These are phyloP conservation scores for Wickerhamiella lipophila DNA, from an alignment of 805 yeast species.

Conservation along the genomic window DNA sequence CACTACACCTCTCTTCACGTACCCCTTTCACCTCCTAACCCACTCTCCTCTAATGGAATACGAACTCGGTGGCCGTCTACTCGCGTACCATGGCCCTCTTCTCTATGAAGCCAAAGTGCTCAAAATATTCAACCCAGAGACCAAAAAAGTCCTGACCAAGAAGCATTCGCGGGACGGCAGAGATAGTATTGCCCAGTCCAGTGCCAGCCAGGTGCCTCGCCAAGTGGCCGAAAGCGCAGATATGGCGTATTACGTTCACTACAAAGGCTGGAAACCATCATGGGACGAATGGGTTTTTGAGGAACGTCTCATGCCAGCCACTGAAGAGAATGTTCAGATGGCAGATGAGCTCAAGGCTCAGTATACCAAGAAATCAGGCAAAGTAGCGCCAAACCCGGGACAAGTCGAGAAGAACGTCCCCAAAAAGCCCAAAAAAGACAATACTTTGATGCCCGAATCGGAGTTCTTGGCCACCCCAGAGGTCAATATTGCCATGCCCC, in stretches of 20 bases:
- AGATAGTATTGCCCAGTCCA: constrained; percentile 4
- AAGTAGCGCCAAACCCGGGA: constrained; percentile 13
- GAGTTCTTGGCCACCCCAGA: constrained; percentile 34
- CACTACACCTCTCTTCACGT: not conserved
- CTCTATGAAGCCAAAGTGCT: constrained; percentile 78
- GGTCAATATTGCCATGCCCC: constrained; percentile 48
- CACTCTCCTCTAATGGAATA: constrained; percentile 1
- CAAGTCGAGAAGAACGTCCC: not conserved
- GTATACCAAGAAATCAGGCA: constrained; percentile 12
- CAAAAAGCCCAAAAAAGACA: constrained; percentile 11
- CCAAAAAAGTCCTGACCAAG: constrained; percentile 8
- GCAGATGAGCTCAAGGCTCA: constrained; percentile 40
- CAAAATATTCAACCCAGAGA: constrained; percentile 42
- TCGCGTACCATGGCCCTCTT: constrained; percentile 85
- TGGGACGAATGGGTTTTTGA: constrained; percentile 94
- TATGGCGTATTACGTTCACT: constrained; percentile 59
- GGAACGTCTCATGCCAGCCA: constrained; percentile 54
- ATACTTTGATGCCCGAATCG: constrained; percentile 27
- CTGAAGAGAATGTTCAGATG: constrained; percentile 51
- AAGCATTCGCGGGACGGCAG: constrained; percentile 17
- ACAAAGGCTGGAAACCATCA: constrained; percentile 87
- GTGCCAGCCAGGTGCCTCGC: constrained; percentile 14
- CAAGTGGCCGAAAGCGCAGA: constrained; percentile 31
- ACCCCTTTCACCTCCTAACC: not conserved
- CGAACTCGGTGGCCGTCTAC: constrained; percentile 30